These are phyloP conservation scores for Strobilomyces confusus DNA, from an alignment of 768 basidiomycete genomes.

Conservation along the genomic window DNA sequence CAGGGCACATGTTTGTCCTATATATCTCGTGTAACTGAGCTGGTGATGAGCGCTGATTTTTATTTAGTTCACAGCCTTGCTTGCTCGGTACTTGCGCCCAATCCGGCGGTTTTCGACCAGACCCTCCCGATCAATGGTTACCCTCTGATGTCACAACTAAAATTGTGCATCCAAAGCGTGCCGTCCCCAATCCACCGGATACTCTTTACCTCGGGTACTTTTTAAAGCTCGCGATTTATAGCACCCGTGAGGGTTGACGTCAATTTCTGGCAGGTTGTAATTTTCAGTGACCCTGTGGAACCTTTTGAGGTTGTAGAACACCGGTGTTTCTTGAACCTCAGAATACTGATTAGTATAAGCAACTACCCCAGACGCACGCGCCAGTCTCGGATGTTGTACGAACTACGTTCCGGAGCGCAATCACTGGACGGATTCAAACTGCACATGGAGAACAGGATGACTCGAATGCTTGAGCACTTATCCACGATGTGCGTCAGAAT, in stretches of 20 bases:
- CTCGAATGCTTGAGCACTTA: not conserved
- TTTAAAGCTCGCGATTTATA: not conserved
- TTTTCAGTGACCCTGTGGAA: slow-evolving; percentile 5
- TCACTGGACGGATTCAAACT: slow-evolving; percentile 18
- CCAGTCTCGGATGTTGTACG: slow-evolving; percentile 3
- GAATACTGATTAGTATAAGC: slow-evolving; percentile 2
- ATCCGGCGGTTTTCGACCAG: slow-evolving; percentile 1
- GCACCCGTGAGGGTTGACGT: not conserved
- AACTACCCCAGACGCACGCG: slow-evolving; percentile 2
- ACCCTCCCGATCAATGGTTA: slow-evolving; percentile 8
- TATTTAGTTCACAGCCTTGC: slow-evolving; percentile 11
- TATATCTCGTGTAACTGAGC: slow-evolving; percentile 8
- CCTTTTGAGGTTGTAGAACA: slow-evolving; percentile 3
- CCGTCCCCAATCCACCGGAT: not conserved
- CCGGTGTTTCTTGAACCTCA: slow-evolving; percentile 1
- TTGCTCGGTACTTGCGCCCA: slow-evolving; percentile 6
- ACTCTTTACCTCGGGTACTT: not conserved
- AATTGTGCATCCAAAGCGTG: slow-evolving; percentile 16
- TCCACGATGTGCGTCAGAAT: slow-evolving; percentile 10
- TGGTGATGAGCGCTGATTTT: not conserved
- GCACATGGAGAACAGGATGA: slow-evolving; percentile 15
- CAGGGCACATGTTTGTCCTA: slow-evolving; percentile 1
- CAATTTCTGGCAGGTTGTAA: slow-evolving; percentile 11
- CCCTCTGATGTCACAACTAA: slow-evolving; percentile 16
- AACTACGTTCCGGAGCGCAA: slow-evolving; percentile 9